phyloP scores from a whole-genome alignment of 1,284 basidiomycete genomes.

The Ustilago lituana region DNA sequence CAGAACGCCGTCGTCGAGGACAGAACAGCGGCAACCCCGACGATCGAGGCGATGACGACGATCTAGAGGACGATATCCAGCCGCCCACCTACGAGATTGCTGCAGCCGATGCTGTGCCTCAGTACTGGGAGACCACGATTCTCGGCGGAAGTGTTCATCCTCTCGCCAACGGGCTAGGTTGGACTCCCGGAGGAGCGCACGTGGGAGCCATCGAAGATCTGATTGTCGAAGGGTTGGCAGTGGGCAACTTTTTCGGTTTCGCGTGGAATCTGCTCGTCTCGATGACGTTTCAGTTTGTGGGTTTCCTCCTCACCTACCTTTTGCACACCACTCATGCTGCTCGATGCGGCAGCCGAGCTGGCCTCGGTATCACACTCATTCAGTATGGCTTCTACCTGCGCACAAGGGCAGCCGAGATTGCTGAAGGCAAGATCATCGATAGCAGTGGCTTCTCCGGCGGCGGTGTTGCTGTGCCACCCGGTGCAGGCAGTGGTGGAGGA shows the following conservation, averaged over 20 bases:
- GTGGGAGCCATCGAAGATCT: slow-evolving; percentile 70
- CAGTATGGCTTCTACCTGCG: slow-evolving; percentile 85
- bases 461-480: slow-evolving; percentile 19
- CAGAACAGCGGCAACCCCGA: slow-evolving; percentile 49
- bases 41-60: slow-evolving; percentile 74
- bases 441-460: slow-evolving; percentile 9
- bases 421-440: slow-evolving; percentile 60
- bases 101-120: slow-evolving; percentile 87
- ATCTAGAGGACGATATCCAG: slow-evolving; percentile 71
- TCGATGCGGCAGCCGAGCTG: slow-evolving; percentile 91
- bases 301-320: slow-evolving; percentile 66
- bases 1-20: slow-evolving; percentile 69
- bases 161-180: slow-evolving; percentile 70
- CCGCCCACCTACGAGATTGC: slow-evolving; percentile 84
- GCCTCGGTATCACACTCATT: slow-evolving; percentile 92
- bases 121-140: slow-evolving; percentile 97
- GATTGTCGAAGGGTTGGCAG: slow-evolving; percentile 72
- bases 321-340: slow-evolving; percentile 82
- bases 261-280: slow-evolving; percentile 83
- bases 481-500: slow-evolving; percentile 58
- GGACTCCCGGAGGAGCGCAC: slow-evolving; percentile 63
- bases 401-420: slow-evolving; percentile 66
- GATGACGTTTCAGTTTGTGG: slow-evolving; percentile 93
- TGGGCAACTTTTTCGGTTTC: slow-evolving; percentile 77
- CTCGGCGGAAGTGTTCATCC: slow-evolving; percentile 69